These are phyloP conservation scores for Nissolia schottii DNA, from an alignment of 306 rosid species.

Conservation along the genomic window DNA sequence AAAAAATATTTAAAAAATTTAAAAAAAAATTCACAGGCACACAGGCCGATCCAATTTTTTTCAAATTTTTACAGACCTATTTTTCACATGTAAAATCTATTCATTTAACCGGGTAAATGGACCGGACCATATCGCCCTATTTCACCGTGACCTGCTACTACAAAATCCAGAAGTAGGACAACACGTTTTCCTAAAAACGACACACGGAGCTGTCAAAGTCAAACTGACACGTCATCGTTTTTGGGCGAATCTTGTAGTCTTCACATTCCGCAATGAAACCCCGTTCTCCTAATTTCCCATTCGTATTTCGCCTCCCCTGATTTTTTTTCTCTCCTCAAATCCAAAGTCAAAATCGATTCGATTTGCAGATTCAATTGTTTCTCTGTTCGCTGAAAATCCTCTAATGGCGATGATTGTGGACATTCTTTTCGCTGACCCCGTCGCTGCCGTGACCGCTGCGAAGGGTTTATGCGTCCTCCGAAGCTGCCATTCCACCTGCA, in stretches of 20 bases:
- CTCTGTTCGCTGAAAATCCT: conserved; percentile 5
- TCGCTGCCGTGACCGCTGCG: conserved; percentile 37
- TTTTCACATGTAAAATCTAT: no score
- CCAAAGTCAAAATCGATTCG: neutral
- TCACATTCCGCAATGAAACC: neutral
- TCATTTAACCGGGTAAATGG: no score
- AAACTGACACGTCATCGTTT: conserved; percentile 20
- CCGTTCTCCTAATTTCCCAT: neutral
- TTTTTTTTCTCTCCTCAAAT: neutral
- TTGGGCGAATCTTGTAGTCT: neutral
- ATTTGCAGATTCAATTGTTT: neutral
- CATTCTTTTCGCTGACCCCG: conserved; percentile 44
- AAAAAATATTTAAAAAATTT: no score
- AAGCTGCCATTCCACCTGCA: conserved; percentile 2
- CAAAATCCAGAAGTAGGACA: neutral
- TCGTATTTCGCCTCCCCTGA: neutral
- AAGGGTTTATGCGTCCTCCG: conserved; percentile 56
- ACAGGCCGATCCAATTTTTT: no score
- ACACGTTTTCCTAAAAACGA: neutral
- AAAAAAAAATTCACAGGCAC: no score
- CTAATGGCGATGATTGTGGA: conserved; percentile 43
- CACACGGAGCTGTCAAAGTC: neutral
- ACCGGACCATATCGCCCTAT: no score
- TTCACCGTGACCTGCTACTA: neutral
- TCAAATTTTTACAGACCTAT: no score